phyloP scores from a whole-genome alignment of 257 asterid genomes.

The Gynochthodes officinalis region DNA sequence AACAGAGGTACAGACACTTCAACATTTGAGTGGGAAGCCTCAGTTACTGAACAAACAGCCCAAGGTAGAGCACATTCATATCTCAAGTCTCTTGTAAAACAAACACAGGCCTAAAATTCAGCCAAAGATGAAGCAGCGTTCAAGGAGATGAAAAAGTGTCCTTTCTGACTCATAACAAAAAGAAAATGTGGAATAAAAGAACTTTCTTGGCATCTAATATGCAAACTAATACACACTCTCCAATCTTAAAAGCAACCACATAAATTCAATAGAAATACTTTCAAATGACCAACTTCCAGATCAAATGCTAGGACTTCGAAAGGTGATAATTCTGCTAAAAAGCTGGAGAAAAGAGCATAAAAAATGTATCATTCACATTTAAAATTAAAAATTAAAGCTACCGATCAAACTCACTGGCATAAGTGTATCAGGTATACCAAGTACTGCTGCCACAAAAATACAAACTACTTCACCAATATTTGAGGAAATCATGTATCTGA shows the following conservation, averaged over 20 bases:
- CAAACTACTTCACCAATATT: conserved; percentile 99
- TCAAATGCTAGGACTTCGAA: neutral
- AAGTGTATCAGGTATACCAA: conserved; percentile 98
- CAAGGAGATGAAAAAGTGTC: neutral
- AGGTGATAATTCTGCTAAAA: neutral
- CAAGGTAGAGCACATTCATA: neutral
- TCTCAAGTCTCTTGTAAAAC: neutral
- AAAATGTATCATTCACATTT: neutral
- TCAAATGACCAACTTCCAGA: neutral
- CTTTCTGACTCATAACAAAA: neutral
- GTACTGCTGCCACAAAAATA: conserved; percentile 96
- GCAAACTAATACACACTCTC: neutral
- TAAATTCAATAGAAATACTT: neutral
- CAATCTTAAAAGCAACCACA: neutral
- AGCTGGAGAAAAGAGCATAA: neutral
- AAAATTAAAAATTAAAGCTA: neutral
- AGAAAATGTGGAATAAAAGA: neutral
- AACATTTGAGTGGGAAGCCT: neutral
- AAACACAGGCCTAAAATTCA: no score
- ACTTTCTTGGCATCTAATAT: neutral
- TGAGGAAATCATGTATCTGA: conserved; percentile 97
- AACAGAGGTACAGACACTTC: neutral
- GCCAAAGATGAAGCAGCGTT: neutral
- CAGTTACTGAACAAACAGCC: neutral
- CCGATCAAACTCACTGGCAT: conserved; percentile 73